A percentile compares a stretch with the other conserved stretches of the same genome.
Conservation (phyloP, 2,329 filamentous ascomycete species). For the Xylariaceae sp. region DNA sequence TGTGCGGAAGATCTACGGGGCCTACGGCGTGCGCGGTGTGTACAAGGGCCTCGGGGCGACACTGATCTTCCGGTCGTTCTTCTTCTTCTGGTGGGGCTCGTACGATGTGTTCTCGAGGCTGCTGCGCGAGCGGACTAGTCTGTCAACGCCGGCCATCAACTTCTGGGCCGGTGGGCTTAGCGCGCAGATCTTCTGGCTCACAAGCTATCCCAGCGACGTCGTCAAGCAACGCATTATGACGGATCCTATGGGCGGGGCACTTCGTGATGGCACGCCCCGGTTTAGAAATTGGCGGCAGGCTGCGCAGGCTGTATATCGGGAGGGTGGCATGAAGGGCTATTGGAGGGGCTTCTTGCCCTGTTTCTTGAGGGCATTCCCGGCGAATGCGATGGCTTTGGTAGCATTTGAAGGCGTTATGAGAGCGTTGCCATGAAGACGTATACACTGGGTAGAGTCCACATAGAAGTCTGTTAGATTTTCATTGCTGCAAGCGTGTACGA, state of each 20-base stretch:
- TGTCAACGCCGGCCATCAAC: constrained; percentile 78
- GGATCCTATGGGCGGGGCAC: constrained; percentile 70
- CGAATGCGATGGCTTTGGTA: constrained; percentile 88
- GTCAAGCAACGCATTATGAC: constrained; percentile 98
- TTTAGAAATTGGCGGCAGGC: constrained; percentile 79
- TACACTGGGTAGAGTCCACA: not conserved
- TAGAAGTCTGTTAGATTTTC: not conserved
- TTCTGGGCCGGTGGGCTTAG: constrained; percentile 96
- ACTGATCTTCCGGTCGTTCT: constrained; percentile 83
- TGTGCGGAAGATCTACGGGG: constrained; percentile 60
- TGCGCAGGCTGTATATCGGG: constrained; percentile 68
- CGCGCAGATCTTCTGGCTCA: constrained; percentile 92
- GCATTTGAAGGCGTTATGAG: constrained; percentile 93
- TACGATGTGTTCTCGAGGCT: constrained; percentile 78
- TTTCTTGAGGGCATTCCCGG: constrained; percentile 89
- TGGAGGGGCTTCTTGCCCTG: constrained; percentile 94
- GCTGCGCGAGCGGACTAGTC: constrained; percentile 60
- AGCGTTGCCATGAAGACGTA: constrained; percentile 42
- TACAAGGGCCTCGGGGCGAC: constrained; percentile 86
- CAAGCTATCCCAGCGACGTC: constrained; percentile 86
- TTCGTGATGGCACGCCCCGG: constrained; percentile 62
- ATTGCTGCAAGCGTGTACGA: not conserved
- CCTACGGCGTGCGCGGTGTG: constrained; percentile 73
- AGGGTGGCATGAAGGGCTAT: constrained; percentile 74
- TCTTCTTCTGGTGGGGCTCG: constrained; percentile 98